Evolutionary conservation across 75 land plant genomes (phyloP), one percentile per base, ranked within the genome.

Genomic region (Sequoia sempervirens): DNA sequence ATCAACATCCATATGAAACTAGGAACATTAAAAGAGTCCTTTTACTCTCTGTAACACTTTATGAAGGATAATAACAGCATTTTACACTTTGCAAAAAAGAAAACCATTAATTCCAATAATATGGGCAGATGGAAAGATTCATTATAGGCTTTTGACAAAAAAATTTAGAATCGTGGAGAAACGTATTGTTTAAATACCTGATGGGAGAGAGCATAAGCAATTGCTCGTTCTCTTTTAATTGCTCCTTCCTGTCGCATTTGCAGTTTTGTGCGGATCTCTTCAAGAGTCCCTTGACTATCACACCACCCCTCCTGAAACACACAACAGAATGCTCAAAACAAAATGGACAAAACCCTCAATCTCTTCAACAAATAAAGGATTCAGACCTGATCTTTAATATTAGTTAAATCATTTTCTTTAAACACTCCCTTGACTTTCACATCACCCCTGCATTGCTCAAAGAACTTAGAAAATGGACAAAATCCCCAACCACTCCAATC

Each of bases 191-290:
- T 26, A 8, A 37, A 36, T 41, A 94, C 94, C 93, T 93, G 91
- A 80, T 94, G 96, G 79, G 92, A 92, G 37, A 91, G 88, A 75
- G 95, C 85, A 76, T 94, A 93, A 46, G 93, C 96, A 76, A 94
- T 75, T 18, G 95, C 95, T 84, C 96, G 83, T 32, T 94, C 96
- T 36, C 96, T 87, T 86, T 92, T 94, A 61, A 92, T 87, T 34
- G 96, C 96, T 43, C 95, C 96, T n/a, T 91, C 91, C 84, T 93
- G 92, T 82, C 91, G 89, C 91, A 91, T 84, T 45, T 94, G 93
- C 40, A 93, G 61, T 86, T 90, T 93, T n/a, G 95, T 52, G 74
- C 86, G 92, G 40, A 94, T 66, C 68, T 91, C 90, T 54, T 90
- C 93, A 12, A 93, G 61, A 36, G 95, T 91, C 13, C 93, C 88